A percentile compares a stretch with the other conserved stretches of the same genome.
Conservation (phyloP, 306 rosid genomes). For the Begonia masoniana region DNA sequence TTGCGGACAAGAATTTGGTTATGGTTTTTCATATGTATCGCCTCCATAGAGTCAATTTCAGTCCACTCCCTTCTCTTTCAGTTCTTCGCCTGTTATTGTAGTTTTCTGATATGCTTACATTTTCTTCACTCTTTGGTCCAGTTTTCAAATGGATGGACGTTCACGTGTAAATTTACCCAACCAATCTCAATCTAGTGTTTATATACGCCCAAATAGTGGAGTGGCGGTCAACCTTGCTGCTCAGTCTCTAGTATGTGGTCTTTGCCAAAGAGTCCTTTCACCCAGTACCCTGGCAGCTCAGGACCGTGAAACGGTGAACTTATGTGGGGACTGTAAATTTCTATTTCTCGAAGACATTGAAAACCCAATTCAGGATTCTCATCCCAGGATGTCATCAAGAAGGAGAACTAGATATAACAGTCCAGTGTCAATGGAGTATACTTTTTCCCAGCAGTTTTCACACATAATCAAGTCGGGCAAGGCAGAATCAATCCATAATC, state of each 20-base stretch:
- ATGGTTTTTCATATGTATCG: no score
- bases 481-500: slow-evolving; percentile 33
- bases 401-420: slow-evolving; percentile 46
- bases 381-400: slow-evolving; percentile 25
- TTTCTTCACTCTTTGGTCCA: background rate
- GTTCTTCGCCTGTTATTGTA: no score
- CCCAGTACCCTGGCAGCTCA: slow-evolving; percentile 32
- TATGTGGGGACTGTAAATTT: slow-evolving; percentile 90
- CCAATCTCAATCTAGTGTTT: slow-evolving; percentile 19
- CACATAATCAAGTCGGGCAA: slow-evolving; percentile 26
- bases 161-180: slow-evolving; percentile 24
- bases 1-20: no score
- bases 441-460: slow-evolving; percentile 35
- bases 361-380: slow-evolving; percentile 24
- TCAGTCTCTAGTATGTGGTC: slow-evolving; percentile 37
- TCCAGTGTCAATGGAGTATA: slow-evolving; percentile 47
- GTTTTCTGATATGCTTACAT: no score
- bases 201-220: slow-evolving; percentile 8
- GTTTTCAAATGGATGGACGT: slow-evolving; percentile 42
- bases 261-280: slow-evolving; percentile 39
- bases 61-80: no score
- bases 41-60: no score
- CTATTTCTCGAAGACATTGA: slow-evolving; percentile 62
- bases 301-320: slow-evolving; percentile 25
- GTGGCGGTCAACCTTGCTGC: slow-evolving; percentile 17